These are phyloP conservation scores for Yarrowia sp. DNA, from an alignment of 805 yeast genomes.

Conservation along the genomic window DNA sequence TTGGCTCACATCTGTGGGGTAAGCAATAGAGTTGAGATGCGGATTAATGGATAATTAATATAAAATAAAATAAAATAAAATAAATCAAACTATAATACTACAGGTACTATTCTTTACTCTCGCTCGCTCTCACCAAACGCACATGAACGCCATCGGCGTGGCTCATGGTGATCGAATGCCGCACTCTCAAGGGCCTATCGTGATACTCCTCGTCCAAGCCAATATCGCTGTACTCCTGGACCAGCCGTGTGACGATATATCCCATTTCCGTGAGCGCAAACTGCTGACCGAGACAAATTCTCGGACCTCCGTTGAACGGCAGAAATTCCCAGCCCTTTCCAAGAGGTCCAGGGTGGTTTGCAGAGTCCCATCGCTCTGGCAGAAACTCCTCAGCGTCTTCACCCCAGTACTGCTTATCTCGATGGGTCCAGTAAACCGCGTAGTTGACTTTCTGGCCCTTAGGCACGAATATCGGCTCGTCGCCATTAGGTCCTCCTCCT, in stretches of 20 bases:
- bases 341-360: conserved; percentile 30
- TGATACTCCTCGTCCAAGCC: neutral
- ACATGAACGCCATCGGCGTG: neutral
- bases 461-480: conserved; percentile 43
- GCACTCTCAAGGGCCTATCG: neutral
- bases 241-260: conserved; percentile 44
- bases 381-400: conserved; percentile 45
- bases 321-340: conserved; percentile 45
- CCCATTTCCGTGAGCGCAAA: conserved; percentile 54
- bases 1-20: no score
- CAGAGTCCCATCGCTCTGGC: conserved; percentile 52
- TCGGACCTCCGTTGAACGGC: conserved; percentile 36
- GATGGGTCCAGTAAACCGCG: conserved; percentile 46
- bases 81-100: no score
- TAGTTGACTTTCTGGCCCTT: conserved; percentile 47
- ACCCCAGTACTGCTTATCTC: conserved; percentile 45
- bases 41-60: no score
- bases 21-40: no score
- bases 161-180: conserved; percentile 1
- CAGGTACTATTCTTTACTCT: no score
- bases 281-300: conserved; percentile 56
- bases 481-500: conserved; percentile 50
- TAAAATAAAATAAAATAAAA: no score
- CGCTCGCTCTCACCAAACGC: neutral
- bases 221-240: conserved; percentile 32